These are phyloP conservation scores for Leccinum subrobustum DNA, from an alignment of 1,284 basidiomycete species.

Conservation along the genomic window DNA sequence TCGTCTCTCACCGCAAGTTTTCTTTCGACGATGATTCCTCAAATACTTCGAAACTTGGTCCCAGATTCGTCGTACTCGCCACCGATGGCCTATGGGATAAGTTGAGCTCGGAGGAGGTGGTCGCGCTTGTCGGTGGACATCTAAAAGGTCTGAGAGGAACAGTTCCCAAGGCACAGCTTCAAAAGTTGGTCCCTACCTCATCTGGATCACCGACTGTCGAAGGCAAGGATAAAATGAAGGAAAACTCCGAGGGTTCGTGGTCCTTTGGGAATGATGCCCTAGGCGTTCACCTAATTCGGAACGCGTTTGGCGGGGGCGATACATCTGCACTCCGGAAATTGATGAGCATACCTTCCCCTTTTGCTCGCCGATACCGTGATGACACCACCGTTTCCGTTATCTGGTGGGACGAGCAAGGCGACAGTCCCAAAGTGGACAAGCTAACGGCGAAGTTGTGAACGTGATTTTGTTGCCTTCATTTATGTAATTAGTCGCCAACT, in stretches of 20 bases:
- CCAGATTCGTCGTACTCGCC: conserved; percentile 83
- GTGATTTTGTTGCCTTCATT: background rate
- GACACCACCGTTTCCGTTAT: conserved; percentile 91
- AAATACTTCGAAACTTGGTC: conserved; percentile 29
- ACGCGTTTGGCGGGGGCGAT: conserved; percentile 90
- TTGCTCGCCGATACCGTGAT: conserved; percentile 79
- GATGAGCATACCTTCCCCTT: conserved; percentile 85
- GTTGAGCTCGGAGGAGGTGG: conserved; percentile 93
- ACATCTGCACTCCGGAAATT: conserved; percentile 62
- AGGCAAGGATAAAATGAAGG: conserved; percentile 55
- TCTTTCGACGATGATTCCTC: conserved; percentile 36
- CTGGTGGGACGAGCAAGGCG: conserved; percentile 69
- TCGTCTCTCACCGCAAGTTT: conserved; percentile 80
- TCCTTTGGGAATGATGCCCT: conserved; percentile 86
- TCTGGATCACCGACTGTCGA: conserved; percentile 56
- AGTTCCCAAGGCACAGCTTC: conserved; percentile 57
- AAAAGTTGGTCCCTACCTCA: conserved; percentile 52
- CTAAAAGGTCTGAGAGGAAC: conserved; percentile 70
- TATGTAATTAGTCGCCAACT: background rate
- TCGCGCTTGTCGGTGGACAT: conserved; percentile 85
- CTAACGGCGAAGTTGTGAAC: conserved; percentile 41
- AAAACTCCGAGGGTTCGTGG: conserved; percentile 56
- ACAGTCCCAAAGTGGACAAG: conserved; percentile 28
- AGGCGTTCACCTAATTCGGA: conserved; percentile 90
- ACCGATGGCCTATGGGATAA: conserved; percentile 97